phyloP scores from a whole-genome alignment of 306 rosid species.

The Sphenostylis stenocarpa region DNA sequence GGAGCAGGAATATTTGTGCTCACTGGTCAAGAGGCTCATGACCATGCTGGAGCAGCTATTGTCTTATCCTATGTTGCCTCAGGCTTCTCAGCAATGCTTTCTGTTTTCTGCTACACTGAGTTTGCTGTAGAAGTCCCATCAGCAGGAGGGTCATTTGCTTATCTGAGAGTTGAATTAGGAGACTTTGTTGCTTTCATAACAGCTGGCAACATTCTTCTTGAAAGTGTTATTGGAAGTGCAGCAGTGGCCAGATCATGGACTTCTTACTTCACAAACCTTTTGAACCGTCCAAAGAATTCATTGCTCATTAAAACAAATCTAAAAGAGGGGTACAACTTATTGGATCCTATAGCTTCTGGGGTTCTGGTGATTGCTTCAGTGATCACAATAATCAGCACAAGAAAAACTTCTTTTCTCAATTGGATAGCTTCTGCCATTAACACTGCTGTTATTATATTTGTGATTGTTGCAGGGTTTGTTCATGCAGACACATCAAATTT shows the following conservation, averaged over 20 bases:
- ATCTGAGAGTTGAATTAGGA: slow-evolving; percentile 70
- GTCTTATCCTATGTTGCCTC: slow-evolving; percentile 68
- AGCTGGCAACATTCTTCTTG: slow-evolving; percentile 80
- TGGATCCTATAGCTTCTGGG: slow-evolving; percentile 70
- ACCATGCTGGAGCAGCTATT: slow-evolving; percentile 67
- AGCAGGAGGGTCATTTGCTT: slow-evolving; percentile 87
- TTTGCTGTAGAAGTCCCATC: slow-evolving; percentile 76
- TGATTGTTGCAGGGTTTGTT: slow-evolving; percentile 53
- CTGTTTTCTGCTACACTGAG: slow-evolving; percentile 84
- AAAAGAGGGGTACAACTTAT: slow-evolving; percentile 50
- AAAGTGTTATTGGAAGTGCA: slow-evolving; percentile 62
- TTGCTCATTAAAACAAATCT: slow-evolving; percentile 56
- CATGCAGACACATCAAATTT: slow-evolving; percentile 57
- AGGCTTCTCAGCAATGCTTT: slow-evolving; percentile 78
- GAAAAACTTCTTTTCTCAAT: slow-evolving; percentile 62
- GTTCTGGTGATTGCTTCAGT: slow-evolving; percentile 47
- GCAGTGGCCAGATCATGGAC: slow-evolving; percentile 81
- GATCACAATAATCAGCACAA: slow-evolving; percentile 65
- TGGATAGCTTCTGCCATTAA: slow-evolving; percentile 72
- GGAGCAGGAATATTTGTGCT: slow-evolving; percentile 84
- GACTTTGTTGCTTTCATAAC: slow-evolving; percentile 79
- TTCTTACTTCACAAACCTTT: slow-evolving; percentile 65
- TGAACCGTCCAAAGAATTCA: slow-evolving; percentile 52
- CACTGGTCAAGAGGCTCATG: slow-evolving; percentile 63
- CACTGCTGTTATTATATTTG: slow-evolving; percentile 50